phyloP scores from a whole-genome alignment of 2,329 filamentous ascomycete genomes.

The Colletotrichum higginsianum region DNA sequence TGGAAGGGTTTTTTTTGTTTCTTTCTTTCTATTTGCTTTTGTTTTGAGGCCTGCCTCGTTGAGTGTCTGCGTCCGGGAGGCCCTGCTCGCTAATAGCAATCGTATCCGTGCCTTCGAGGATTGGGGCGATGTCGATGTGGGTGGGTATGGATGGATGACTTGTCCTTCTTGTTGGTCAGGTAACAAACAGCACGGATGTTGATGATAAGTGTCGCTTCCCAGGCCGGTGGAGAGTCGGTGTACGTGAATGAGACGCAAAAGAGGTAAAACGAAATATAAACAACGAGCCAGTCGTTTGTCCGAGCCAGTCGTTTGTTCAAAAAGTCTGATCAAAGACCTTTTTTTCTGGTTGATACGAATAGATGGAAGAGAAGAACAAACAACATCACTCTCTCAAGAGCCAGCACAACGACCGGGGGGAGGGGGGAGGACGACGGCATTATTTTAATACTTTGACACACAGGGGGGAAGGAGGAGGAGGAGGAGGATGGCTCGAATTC shows the following conservation, averaged over 20 bases:
- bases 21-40: neutral
- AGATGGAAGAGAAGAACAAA: constrained; percentile 1
- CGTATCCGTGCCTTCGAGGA: constrained; percentile 12
- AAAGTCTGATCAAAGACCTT: constrained; percentile 11
- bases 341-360: neutral
- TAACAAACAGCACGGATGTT: constrained; percentile 12
- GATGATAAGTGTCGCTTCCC: constrained; percentile 1
- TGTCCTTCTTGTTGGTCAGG: constrained; percentile 11
- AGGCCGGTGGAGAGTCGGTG: constrained; percentile 22
- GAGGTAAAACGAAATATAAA: too few relatives aligned
- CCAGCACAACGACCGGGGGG: neutral
- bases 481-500: neutral
- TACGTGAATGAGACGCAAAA: neutral
- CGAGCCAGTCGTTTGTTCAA: constrained; percentile 21
- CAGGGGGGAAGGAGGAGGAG: neutral
- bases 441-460: constrained; percentile 25
- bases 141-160: constrained; percentile 10
- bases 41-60: constrained; percentile 36
- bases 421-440: constrained; percentile 13
- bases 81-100: too few relatives aligned
- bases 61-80: neutral
- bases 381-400: constrained; percentile 2
- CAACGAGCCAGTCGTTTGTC: constrained; percentile 20
- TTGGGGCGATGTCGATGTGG: too few relatives aligned
- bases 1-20: neutral